Evolutionary conservation across 2,329 filamentous ascomycete species (phyloP).

Genomic region (Didymella exigua): DNA sequence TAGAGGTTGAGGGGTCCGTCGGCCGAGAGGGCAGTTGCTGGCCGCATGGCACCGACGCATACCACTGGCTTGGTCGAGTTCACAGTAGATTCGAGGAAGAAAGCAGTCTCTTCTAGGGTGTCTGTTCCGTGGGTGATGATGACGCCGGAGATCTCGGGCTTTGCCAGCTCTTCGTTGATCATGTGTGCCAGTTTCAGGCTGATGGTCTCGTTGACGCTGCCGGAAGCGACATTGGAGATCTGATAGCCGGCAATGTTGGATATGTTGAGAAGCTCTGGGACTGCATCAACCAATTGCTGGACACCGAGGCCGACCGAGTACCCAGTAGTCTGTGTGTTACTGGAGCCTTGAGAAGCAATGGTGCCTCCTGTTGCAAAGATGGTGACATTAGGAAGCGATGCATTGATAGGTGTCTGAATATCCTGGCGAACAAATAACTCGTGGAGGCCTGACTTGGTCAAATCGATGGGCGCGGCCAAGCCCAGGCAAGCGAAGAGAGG

Average conservation of each 20-base stretch:
- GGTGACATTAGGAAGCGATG: slow-evolving; percentile 61
- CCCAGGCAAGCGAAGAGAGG: slow-evolving; percentile 27
- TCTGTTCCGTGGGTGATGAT: slow-evolving; percentile 71
- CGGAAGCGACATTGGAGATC: slow-evolving; percentile 45
- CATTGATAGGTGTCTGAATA: slow-evolving; percentile 47
- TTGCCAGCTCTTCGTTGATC: slow-evolving; percentile 58
- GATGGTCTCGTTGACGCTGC: slow-evolving; percentile 55
- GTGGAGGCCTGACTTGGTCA: slow-evolving; percentile 22
- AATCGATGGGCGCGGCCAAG: slow-evolving; percentile 30
- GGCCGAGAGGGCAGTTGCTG: slow-evolving; percentile 65
- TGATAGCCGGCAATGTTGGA: slow-evolving; percentile 60
- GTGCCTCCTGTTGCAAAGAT: slow-evolving; percentile 65
- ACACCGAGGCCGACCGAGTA: slow-evolving; percentile 61
- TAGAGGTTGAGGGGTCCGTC: slow-evolving; percentile 69
- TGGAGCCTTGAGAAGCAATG: slow-evolving; percentile 60
- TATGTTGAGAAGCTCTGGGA: slow-evolving; percentile 61
- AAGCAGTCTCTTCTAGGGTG: slow-evolving; percentile 67
- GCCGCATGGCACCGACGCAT: slow-evolving; percentile 67
- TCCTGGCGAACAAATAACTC: slow-evolving; percentile 39
- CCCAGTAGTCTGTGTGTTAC: slow-evolving; percentile 59
- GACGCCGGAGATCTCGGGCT: slow-evolving; percentile 52
- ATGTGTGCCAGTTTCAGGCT: slow-evolving; percentile 56
- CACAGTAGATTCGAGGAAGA: slow-evolving; percentile 65
- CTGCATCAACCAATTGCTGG: slow-evolving; percentile 59
- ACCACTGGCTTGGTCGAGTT: slow-evolving; percentile 65